Percentiles rank a stretch among this genome's conserved stretches.
Conservation (phyloP, 2,329 filamentous ascomycete genomes). For the Grosmannia penicillata region DNA sequence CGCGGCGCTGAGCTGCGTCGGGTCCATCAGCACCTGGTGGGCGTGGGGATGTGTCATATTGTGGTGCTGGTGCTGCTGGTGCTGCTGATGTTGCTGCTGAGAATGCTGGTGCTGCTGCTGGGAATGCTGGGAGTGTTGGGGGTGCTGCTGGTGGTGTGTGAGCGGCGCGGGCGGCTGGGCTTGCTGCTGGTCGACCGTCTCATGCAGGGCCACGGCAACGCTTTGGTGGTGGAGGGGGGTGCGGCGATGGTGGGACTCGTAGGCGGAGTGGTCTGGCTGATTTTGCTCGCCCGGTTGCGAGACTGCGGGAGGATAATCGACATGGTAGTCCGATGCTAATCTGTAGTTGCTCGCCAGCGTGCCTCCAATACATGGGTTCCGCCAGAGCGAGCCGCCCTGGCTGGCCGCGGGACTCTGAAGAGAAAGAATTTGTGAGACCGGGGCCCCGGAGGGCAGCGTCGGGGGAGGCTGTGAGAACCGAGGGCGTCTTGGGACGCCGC, state of each 20-base stretch:
- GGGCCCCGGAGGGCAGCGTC: constrained; percentile 39
- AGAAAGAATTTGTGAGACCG: constrained; percentile 39
- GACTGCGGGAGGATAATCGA: constrained; percentile 58
- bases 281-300: constrained; percentile 49
- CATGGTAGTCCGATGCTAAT: constrained; percentile 55
- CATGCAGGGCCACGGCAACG: constrained; percentile 30
- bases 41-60: constrained; percentile 29
- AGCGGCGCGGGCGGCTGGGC: too few species aligned
- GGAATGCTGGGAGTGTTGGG: too few species aligned
- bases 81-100: too few species aligned
- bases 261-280: constrained; percentile 27
- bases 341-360: constrained; percentile 64
- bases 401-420: constrained; percentile 51
- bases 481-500: too few species aligned
- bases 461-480: constrained; percentile 12
- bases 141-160: too few species aligned
- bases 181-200: constrained; percentile 24
- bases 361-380: constrained; percentile 57
- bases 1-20: constrained; percentile 34
- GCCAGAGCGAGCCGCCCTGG: constrained; percentile 65
- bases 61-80: constrained; percentile 26
- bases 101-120: too few species aligned
- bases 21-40: constrained; percentile 41
- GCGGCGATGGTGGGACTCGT: constrained; percentile 22
- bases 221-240: constrained; percentile 33